Evolutionary conservation across 2,329 filamentous ascomycete species (phyloP).

Genomic region (Aspergillus viridinutans): DNA sequence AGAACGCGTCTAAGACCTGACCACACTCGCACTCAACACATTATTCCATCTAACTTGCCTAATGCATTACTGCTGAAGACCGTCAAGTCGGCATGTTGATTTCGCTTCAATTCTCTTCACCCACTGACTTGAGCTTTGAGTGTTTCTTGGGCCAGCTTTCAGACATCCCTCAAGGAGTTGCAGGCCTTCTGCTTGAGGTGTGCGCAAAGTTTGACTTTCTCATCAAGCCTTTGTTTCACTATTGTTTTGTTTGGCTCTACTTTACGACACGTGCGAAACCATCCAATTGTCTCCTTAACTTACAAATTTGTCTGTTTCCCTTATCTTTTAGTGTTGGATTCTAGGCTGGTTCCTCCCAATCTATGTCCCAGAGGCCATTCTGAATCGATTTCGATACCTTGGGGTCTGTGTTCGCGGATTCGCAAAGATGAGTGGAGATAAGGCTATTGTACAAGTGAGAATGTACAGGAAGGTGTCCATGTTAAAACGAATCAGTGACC

Average conservation of each 20-base stretch:
- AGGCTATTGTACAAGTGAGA: neutral
- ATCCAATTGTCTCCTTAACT: neutral
- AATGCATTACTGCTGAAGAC: too few species aligned
- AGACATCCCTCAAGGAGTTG: neutral
- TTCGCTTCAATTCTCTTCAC: neutral
- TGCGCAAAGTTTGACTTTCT: neutral
- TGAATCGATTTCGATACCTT: neutral
- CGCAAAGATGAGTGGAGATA: neutral
- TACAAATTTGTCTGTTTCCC: neutral
- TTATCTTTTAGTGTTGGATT: neutral
- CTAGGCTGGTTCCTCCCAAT: constrained; percentile 3
- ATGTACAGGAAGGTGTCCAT: constrained; percentile 1
- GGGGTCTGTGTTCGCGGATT: neutral
- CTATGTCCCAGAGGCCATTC: neutral
- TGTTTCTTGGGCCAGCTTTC: neutral
- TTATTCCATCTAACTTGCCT: neutral
- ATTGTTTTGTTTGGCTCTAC: neutral
- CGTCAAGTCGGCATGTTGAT: neutral
- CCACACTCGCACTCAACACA: neutral
- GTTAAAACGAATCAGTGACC: neutral
- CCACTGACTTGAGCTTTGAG: neutral
- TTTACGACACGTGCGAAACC: constrained; percentile 1
- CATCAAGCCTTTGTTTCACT: neutral
- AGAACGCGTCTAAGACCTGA: neutral
- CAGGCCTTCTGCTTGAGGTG: neutral